phyloP scores from a whole-genome alignment of 805 yeast species.

The Ogataea saltuana region DNA sequence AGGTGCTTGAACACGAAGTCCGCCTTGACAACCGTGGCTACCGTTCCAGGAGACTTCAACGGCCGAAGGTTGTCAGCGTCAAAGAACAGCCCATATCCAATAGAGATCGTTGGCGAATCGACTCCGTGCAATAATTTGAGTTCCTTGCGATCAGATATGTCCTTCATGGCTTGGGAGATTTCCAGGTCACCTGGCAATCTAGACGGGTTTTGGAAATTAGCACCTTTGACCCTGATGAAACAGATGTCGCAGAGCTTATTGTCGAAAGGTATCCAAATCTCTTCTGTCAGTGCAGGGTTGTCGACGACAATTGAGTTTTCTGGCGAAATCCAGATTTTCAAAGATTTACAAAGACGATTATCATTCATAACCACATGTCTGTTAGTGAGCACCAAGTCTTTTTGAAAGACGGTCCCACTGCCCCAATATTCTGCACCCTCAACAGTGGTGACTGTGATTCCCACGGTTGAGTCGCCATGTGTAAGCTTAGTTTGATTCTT shows the following conservation, averaged over 20 bases:
- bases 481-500: not conserved
- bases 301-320: slow-evolving; percentile 1
- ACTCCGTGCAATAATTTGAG: not conserved
- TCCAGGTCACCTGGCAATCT: slow-evolving; percentile 6
- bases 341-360: slow-evolving; percentile 17
- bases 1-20: slow-evolving; percentile 11
- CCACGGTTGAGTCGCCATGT: slow-evolving; percentile 17
- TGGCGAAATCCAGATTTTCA: slow-evolving; percentile 13
- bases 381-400: slow-evolving; percentile 40
- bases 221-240: slow-evolving; percentile 34
- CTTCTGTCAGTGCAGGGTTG: slow-evolving; percentile 8
- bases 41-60: slow-evolving; percentile 36
- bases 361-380: slow-evolving; percentile 38
- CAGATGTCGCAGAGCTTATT: slow-evolving; percentile 38
- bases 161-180: not conserved
- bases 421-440: slow-evolving; percentile 40
- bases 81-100: slow-evolving; percentile 45
- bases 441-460: slow-evolving; percentile 12
- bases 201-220: not conserved
- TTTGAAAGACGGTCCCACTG: slow-evolving; percentile 40
- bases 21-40: slow-evolving; percentile 27
- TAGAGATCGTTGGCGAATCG: slow-evolving; percentile 28
- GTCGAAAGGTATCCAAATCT: slow-evolving; percentile 35
- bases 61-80: slow-evolving; percentile 29
- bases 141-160: not conserved